Evolutionary conservation across 2,329 filamentous ascomycete species (phyloP).

Genomic region (Trichoderma gracile): DNA sequence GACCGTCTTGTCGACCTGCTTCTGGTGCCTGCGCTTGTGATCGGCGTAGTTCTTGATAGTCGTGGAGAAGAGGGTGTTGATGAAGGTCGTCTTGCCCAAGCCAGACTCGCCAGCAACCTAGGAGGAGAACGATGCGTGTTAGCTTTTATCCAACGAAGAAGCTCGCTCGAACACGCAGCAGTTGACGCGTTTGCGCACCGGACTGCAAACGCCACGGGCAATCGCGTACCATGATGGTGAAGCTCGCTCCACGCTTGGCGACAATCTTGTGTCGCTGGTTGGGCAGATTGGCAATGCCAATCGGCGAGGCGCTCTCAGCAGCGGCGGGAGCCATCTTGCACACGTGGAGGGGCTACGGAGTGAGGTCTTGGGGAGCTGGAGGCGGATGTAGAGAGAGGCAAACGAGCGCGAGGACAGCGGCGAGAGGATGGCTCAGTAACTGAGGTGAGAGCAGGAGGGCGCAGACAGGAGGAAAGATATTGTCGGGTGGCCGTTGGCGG

Average conservation of each 20-base stretch:
- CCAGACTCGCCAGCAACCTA: constrained; percentile 98
- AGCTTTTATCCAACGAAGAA: not conserved
- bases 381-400: not conserved
- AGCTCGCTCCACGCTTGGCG: constrained; percentile 86
- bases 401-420: constrained; percentile 19
- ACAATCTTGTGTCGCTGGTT: constrained; percentile 77
- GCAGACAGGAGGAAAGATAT: constrained; percentile 22
- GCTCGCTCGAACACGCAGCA: not conserved
- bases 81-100: constrained; percentile 98
- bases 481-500: constrained; percentile 21
- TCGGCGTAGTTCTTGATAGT: constrained; percentile 99
- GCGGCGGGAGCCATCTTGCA: constrained; percentile 58
- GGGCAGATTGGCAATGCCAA: constrained; percentile 73
- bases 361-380: constrained; percentile 3
- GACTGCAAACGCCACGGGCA: constrained; percentile 23
- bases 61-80: constrained; percentile 99
- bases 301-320: constrained; percentile 64
- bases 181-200: not conserved
- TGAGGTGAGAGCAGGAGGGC: constrained; percentile 10
- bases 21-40: constrained; percentile 98
- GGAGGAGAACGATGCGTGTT: constrained; percentile 42
- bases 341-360: constrained; percentile 26
- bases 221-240: constrained; percentile 90
- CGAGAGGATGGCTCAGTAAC: constrained; percentile 13
- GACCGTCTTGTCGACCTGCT: constrained; percentile 99